phyloP scores from a whole-genome alignment of 2,329 filamentous ascomycete genomes.

The Venturia pyrina region DNA sequence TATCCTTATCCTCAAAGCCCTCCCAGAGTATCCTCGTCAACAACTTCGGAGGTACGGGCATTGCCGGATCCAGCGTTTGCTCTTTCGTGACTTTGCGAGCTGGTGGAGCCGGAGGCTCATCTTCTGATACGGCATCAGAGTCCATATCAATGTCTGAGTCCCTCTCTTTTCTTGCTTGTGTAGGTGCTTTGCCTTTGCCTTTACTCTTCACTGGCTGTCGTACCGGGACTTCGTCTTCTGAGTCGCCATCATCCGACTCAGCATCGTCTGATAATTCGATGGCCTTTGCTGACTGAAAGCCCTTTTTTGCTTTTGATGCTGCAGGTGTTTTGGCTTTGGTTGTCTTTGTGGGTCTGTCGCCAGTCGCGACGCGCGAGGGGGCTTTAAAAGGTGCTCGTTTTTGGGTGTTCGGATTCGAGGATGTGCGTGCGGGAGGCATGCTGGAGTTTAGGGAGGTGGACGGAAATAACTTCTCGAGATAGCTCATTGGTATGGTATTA shows the following conservation, averaged over 20 bases:
- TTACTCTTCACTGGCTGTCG: not conserved
- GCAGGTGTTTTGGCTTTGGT: not conserved
- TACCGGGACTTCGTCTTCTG: conserved; percentile 13
- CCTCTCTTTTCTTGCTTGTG: not conserved
- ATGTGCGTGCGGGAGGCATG: not conserved
- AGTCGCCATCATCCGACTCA: not conserved
- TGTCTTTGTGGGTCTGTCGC: not conserved
- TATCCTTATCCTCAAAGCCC: conserved; percentile 61
- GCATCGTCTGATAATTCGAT: not conserved
- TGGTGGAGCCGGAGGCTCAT: conserved; percentile 16
- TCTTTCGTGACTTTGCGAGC: conserved; percentile 23
- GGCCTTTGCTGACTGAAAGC: not conserved
- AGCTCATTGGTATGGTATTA: not conserved
- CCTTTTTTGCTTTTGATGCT: not conserved
- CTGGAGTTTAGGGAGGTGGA: not conserved
- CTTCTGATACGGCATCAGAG: conserved; percentile 21
- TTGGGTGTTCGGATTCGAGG: not conserved
- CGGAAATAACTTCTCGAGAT: conserved; percentile 4
- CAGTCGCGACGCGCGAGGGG: conserved; percentile 1
- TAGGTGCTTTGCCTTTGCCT: not conserved
- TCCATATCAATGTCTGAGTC: conserved; percentile 12
- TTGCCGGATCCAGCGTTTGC: conserved; percentile 14
- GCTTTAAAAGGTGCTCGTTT: conserved; percentile 11
- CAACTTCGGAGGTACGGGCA: conserved; percentile 59
- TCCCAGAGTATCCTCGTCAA: conserved; percentile 69